Evolutionary conservation across 2,329 filamentous ascomycete genomes (phyloP).

Genomic region (Colletotrichum magnum): DNA sequence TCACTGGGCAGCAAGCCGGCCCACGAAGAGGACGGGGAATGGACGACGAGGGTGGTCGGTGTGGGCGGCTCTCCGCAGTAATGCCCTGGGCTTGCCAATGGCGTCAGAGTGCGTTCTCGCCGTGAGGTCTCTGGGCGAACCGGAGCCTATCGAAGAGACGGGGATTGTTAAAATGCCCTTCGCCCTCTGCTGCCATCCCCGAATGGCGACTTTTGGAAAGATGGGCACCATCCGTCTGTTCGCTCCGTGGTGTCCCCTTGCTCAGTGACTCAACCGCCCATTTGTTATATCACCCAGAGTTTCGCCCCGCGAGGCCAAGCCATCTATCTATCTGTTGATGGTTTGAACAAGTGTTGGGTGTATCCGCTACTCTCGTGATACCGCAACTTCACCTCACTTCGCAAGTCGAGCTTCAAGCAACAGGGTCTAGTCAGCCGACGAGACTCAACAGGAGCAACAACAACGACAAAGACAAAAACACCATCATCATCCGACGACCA

Average conservation of each 20-base stretch:
- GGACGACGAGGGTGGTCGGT: slow-evolving; percentile 9
- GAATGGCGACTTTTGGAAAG: slow-evolving; percentile 44
- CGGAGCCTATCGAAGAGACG: slow-evolving; percentile 34
- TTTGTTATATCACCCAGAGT: slow-evolving; percentile 39
- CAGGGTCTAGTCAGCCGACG: slow-evolving; percentile 11
- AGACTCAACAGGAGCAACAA: slow-evolving; percentile 36
- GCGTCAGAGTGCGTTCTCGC: slow-evolving; percentile 42
- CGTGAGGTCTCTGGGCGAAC: slow-evolving; percentile 26
- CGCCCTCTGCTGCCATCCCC: slow-evolving; percentile 32
- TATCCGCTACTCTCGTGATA: slow-evolving; percentile 23
- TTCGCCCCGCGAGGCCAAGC: slow-evolving; percentile 20
- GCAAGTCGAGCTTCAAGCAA: slow-evolving; percentile 38
- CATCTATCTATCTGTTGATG: slow-evolving; percentile 23
- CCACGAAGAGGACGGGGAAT: slow-evolving; percentile 11
- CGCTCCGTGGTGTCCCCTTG: slow-evolving; percentile 47
- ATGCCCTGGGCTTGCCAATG: slow-evolving; percentile 36
- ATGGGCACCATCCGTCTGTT: slow-evolving; percentile 45
- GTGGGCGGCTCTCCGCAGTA: slow-evolving; percentile 35
- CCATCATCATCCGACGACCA: slow-evolving; percentile 6
- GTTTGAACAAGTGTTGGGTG: slow-evolving; percentile 21
- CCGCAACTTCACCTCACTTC: slow-evolving; percentile 22
- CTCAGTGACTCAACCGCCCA: slow-evolving; percentile 38
- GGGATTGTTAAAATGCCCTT: slow-evolving; percentile 40
- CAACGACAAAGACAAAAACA: neutral
- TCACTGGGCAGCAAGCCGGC: slow-evolving; percentile 11